Conservation (phyloP, 2,329 filamentous ascomycete species). For the Arthrobotrys entomopaga region DNA sequence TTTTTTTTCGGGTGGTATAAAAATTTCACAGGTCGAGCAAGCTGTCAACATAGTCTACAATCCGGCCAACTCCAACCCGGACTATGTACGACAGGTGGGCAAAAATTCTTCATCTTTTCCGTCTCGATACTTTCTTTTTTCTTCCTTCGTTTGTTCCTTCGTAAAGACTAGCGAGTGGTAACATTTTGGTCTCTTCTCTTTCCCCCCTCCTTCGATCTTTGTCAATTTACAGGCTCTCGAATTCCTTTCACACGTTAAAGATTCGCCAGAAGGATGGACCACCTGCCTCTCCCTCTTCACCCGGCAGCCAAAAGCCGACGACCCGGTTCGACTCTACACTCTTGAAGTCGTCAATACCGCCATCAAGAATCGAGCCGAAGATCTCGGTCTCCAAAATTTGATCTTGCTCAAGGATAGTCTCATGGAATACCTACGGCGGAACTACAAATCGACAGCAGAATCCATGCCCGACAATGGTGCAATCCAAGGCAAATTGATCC, state of each 20-base stretch:
- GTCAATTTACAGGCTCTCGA: conserved; percentile 68
- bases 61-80: conserved; percentile 37
- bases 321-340: conserved; percentile 86
- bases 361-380: conserved; percentile 63
- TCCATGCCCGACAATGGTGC: conserved; percentile 74
- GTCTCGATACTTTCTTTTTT: neutral
- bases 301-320: conserved; percentile 77
- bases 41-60: conserved; percentile 54
- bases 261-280: conserved; percentile 88
- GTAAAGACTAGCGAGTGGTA: conserved; percentile 5
- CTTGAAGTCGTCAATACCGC: conserved; percentile 94
- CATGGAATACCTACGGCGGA: conserved; percentile 78
- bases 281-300: conserved; percentile 87
- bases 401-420: conserved; percentile 81
- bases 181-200: conserved; percentile 13
- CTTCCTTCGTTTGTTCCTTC: neutral
- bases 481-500: conserved; percentile 96
- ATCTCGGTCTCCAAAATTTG: conserved; percentile 68
- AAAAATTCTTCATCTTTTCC: conserved; percentile 7
- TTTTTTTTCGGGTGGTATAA: conserved; percentile 1
- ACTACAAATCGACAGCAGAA: conserved; percentile 65
- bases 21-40: conserved; percentile 44
- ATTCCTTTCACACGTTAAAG: conserved; percentile 79
- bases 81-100: conserved; percentile 51
- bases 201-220: neutral